These are phyloP conservation scores for Rubia yunnanensis DNA, from an alignment of 257 asterid species.

Conservation along the genomic window DNA sequence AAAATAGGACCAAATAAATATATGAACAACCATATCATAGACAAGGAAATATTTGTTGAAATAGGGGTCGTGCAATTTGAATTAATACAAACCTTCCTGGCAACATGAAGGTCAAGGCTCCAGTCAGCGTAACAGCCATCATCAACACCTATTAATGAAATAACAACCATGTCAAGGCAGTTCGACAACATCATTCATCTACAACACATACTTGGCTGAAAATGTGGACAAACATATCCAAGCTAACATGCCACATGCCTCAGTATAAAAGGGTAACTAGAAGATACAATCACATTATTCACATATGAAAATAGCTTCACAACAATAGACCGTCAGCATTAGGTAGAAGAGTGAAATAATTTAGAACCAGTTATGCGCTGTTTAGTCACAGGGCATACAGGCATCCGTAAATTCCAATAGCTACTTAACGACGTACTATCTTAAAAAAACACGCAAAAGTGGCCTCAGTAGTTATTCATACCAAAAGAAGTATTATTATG, in stretches of 20 bases:
- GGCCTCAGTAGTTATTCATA: not conserved
- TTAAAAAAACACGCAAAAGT: not conserved
- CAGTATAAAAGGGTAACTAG: not conserved
- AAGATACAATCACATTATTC: not conserved
- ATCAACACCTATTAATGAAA: constrained; percentile 40
- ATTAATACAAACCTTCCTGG: constrained; percentile 62
- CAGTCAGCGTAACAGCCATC: constrained; percentile 80
- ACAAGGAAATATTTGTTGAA: not conserved
- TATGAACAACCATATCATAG: not conserved
- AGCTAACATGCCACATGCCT: no score
- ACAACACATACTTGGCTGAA: not conserved
- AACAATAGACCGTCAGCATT: not conserved
- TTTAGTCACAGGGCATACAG: not conserved
- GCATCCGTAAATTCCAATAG: not conserved
- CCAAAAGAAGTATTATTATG: not conserved
- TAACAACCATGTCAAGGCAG: constrained; percentile 7
- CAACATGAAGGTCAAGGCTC: constrained; percentile 73
- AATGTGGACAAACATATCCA: not conserved
- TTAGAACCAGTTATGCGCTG: not conserved
- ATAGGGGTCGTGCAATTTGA: constrained; percentile 6
- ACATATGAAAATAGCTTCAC: not conserved
- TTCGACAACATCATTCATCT: not conserved
- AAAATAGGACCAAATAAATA: constrained; percentile 10
- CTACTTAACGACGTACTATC: not conserved
- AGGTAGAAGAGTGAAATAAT: not conserved